These are phyloP conservation scores for Talaromyces nanjingensis DNA, from an alignment of 495 filamentous ascomycete species.

Conservation along the genomic window DNA sequence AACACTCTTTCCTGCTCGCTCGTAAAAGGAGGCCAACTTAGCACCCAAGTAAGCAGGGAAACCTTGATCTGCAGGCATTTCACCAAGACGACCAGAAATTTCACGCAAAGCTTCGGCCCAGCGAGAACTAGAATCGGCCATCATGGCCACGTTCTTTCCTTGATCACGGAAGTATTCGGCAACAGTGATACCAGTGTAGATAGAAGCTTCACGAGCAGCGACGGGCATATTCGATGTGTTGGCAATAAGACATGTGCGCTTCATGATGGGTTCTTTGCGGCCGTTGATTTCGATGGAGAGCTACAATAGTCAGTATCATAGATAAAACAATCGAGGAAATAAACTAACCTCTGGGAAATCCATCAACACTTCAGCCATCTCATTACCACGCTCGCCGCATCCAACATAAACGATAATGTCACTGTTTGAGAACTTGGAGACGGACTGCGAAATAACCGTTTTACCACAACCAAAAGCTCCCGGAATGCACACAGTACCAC, in stretches of 20 bases:
- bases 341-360: conserved; percentile 79
- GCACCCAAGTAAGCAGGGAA: conserved; percentile 97
- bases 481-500: conserved; percentile 95
- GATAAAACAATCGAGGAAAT: not conserved
- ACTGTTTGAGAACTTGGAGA: conserved; percentile 99
- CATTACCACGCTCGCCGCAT: conserved; percentile 96
- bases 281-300: conserved; percentile 85
- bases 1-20: conserved; percentile 84
- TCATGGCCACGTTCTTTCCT: conserved; percentile 97
- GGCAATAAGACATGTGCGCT: conserved; percentile 95
- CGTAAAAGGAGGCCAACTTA: conserved; percentile 98
- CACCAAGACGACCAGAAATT: conserved; percentile 95
- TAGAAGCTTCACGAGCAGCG: conserved; percentile 95
- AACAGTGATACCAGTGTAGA: conserved; percentile 97
- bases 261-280: conserved; percentile 98
- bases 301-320: conserved; percentile 26
- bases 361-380: conserved; percentile 99
- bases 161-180: conserved; percentile 98
- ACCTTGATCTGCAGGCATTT: conserved; percentile 99
- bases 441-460: conserved; percentile 96
- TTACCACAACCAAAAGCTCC: conserved; percentile 99
- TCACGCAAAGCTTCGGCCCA: conserved; percentile 99
- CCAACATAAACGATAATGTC: conserved; percentile 99
- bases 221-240: conserved; percentile 99
- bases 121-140: conserved; percentile 97